These are phyloP conservation scores for Claviceps sp. DNA, from an alignment of 2,329 filamentous ascomycete species.

Conservation along the genomic window DNA sequence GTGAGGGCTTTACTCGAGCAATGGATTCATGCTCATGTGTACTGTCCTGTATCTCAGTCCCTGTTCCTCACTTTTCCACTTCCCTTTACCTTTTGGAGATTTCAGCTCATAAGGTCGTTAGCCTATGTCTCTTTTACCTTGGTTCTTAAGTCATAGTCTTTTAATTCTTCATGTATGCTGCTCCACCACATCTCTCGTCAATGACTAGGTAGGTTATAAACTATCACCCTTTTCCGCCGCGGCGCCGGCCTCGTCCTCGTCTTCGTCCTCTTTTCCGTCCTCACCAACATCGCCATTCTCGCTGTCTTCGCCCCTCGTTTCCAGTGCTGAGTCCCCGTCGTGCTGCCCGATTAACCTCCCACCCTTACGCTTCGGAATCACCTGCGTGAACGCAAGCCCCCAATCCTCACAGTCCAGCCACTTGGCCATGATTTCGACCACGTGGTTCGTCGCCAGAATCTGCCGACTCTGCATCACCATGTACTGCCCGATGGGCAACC, in stretches of 20 bases:
- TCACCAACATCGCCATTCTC: constrained; percentile 14
- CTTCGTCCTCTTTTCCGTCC: constrained; percentile 3
- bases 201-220: not conserved
- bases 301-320: constrained; percentile 15
- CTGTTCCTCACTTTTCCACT: too few species aligned
- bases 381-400: constrained; percentile 75
- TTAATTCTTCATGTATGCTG: not conserved
- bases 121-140: too few species aligned
- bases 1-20: too few species aligned
- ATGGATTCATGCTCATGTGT: too few species aligned
- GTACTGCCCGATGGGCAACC: constrained; percentile 88
- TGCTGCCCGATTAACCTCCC: constrained; percentile 44
- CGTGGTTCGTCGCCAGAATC: constrained; percentile 88
- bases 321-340: constrained; percentile 9
- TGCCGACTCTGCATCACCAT: constrained; percentile 79
- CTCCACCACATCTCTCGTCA: not conserved
- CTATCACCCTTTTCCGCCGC: not conserved
- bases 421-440: constrained; percentile 88
- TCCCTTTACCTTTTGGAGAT: too few species aligned
- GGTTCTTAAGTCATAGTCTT: not conserved
- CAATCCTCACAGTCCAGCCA: constrained; percentile 88
- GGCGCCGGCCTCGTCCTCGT: not conserved
- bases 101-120: too few species aligned
- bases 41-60: too few species aligned
- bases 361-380: constrained; percentile 85